Evolutionary conservation across 345 rosid genomes (phyloP).

Genomic region (Eucalyptus viminalis): DNA sequence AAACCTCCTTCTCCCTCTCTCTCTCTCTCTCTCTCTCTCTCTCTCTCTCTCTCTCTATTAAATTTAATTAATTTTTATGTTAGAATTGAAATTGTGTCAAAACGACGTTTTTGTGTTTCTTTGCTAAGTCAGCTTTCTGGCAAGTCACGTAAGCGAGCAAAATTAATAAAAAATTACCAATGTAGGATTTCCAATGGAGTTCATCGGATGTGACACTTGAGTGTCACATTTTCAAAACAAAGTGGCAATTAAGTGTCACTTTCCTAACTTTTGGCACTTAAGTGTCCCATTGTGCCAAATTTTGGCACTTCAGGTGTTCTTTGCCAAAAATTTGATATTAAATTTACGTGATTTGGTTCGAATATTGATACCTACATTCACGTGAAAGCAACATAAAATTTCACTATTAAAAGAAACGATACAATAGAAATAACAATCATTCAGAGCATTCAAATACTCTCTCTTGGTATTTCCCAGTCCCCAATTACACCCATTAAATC

Average conservation of each 20-base stretch:
- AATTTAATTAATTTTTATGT: too few species aligned
- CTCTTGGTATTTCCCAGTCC: too few species aligned
- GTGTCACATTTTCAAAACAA: too few species aligned
- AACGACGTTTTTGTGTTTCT: fast-evolving
- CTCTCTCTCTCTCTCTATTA: too few species aligned
- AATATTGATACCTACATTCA: fast-evolving
- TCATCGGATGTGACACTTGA: fast-evolving
- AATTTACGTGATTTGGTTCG: fast-evolving
- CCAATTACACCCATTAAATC: too few species aligned
- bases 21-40: too few species aligned
- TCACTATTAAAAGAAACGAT: too few species aligned
- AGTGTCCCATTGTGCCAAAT: fast-evolving
- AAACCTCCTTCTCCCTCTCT: too few species aligned
- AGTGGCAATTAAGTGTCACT: fast-evolving
- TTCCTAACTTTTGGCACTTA: fast-evolving
- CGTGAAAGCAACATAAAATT: too few species aligned
- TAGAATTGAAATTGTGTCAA: too few species aligned
- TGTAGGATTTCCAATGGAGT: fast-evolving
- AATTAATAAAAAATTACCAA: too few species aligned
- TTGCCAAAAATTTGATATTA: fast-evolving
- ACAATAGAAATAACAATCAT: too few species aligned
- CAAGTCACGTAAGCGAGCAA: fast-evolving
- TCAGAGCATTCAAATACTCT: fast-evolving
- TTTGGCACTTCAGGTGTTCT: fast-evolving
- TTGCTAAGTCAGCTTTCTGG: fast-evolving